Conservation (phyloP, 2,329 filamentous ascomycete genomes). For the Arthrocladium fulminans region DNA sequence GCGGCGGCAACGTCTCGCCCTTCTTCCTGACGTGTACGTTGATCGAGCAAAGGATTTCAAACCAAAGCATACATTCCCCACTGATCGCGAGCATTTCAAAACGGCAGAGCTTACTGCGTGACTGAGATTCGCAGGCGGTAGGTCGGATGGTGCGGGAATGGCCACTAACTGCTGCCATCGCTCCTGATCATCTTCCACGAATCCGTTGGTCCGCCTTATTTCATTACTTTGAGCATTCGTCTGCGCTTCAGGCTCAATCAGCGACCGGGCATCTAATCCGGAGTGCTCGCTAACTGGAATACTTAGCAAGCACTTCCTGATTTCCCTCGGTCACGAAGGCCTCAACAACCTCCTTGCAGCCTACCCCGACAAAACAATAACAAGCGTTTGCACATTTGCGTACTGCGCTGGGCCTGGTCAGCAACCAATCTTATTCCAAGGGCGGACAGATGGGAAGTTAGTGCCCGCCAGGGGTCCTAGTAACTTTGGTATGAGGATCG, state of each 20-base stretch:
- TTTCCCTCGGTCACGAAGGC: constrained; percentile 69
- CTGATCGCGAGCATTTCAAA: too few species aligned
- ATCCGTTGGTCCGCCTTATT: too few species aligned
- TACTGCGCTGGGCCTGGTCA: constrained; percentile 79
- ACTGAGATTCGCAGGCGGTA: too few species aligned
- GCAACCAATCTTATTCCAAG: constrained; percentile 83
- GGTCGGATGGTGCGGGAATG: too few species aligned
- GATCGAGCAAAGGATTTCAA: too few species aligned
- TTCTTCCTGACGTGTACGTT: background rate
- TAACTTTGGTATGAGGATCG: constrained; percentile 61
- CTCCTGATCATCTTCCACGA: too few species aligned
- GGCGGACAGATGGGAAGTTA: constrained; percentile 76
- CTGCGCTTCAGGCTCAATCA: background rate
- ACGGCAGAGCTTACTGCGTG: too few species aligned
- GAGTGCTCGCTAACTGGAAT: background rate
- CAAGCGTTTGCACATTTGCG: constrained; percentile 93
- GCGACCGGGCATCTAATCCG: background rate
- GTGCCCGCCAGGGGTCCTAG: constrained; percentile 72
- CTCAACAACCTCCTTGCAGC: constrained; percentile 83
- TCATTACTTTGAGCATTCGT: too few species aligned
- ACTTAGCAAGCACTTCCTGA: constrained; percentile 87
- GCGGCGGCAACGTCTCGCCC: background rate
- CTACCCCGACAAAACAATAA: constrained; percentile 81
- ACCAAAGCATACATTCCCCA: too few species aligned
- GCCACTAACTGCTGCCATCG: too few species aligned